Conservation (phyloP, 257 asterid species). For the Parsonsia alboflavescens region DNA sequence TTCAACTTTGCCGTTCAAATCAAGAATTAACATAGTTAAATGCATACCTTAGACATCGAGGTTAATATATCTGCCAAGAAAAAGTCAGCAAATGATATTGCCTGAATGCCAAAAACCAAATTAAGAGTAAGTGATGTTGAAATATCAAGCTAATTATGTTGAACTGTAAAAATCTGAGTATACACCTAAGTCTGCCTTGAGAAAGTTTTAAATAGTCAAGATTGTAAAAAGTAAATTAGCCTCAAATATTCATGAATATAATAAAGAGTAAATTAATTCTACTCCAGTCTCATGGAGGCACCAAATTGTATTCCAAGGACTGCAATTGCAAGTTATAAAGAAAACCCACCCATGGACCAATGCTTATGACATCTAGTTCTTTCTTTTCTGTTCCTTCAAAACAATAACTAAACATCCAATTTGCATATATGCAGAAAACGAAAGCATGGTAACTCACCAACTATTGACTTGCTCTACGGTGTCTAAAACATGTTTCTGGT, state of each 20-base stretch:
- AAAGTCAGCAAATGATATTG: conserved; percentile 89
- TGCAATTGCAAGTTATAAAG: not conserved
- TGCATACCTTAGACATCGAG: conserved; percentile 95
- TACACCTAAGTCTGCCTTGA: not conserved
- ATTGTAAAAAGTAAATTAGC: not conserved
- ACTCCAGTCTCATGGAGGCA: not conserved
- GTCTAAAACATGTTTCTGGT: not conserved
- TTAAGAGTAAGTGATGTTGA: conserved; percentile 13
- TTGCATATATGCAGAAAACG: not conserved
- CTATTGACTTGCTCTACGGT: not conserved
- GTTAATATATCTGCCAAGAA: conserved; percentile 94
- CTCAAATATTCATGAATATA: not conserved
- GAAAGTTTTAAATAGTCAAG: not conserved
- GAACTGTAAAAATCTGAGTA: not conserved
- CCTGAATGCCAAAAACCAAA: conserved; percentile 49
- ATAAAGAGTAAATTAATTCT: not conserved
- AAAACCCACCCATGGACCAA: no score
- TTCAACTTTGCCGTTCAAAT: not conserved
- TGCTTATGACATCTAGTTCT: no score
- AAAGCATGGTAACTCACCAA: not conserved
- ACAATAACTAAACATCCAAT: not conserved
- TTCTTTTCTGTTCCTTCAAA: not conserved
- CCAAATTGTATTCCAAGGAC: not conserved
- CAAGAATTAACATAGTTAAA: not conserved
- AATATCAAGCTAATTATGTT: not conserved